Base-by-base conservation (phyloP, 495 filamentous ascomycete species). In the Aspergillus biplanus region DNA sequence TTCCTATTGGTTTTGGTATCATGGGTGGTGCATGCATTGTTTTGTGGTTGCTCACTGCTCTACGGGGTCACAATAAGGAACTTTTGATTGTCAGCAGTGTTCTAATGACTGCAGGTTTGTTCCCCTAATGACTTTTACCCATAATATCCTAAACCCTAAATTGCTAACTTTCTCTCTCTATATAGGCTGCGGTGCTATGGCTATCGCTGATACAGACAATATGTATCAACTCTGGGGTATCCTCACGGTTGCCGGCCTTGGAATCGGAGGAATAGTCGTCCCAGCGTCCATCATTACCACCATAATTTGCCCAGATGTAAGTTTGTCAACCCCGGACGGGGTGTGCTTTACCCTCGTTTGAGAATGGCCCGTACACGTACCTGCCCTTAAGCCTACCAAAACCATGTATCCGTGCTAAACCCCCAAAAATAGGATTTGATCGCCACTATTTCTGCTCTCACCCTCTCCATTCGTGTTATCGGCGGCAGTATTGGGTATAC, bases 251-350 rank as follows among this genome's bases (percentile, higher is more conserved):
- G 87, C 89, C 11, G 86, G 87, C 31, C 74, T 91, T 6, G 89
- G 89, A 16, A 89, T 91, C 21, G 89, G 89, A 15, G 89, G 89
- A 6, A 89, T 92, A 39, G 86, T 90, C 12, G 87, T 91, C 13
- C 89, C 88, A 1, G 87, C 88, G 9, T 87, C 85, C 0, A 88
- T 89, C 66, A 88, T 90, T 47, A 87, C 86, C 5, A 90, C 87
- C 5, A 91, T 91, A 67, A 88, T 91, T 62, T 90, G 88, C 62
- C 86, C 88, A 6, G 85, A 86, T 70, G 80, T 82, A 69, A 65
- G 75, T 52, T 15, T 9, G 21, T 27, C 2, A 27, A 27, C 21
- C 21, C 21, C 21, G 2, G 21, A 27, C 21, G 21, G 21, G 21
- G 21, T 27, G 21, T 27, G 21, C 21, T 27, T 27, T 27, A 27